Evolutionary conservation across 2,329 filamentous ascomycete species (phyloP).

Genomic region (Epichloe typhina): DNA sequence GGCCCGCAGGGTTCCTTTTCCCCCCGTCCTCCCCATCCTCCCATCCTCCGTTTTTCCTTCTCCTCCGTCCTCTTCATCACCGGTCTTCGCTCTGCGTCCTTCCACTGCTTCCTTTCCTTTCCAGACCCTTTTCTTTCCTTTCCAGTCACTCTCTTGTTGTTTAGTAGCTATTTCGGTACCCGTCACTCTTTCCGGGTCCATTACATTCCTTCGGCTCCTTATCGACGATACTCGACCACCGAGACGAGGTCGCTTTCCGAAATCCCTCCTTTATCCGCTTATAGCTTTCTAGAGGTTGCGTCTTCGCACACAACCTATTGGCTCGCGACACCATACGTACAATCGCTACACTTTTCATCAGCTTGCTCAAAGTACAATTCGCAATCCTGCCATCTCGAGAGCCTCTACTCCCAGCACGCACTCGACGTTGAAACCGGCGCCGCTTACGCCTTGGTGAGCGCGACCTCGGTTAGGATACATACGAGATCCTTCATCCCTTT

Average conservation of each 20-base stretch:
- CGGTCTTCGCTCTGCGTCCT: conserved; percentile 21
- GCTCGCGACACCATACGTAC: neutral
- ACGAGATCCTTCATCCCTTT: no score
- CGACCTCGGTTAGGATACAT: no score
- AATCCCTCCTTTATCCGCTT: conserved; percentile 8
- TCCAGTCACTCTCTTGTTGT: conserved; percentile 38
- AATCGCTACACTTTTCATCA: conserved; percentile 7
- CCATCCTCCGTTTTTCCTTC: conserved; percentile 20
- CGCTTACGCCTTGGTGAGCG: no score
- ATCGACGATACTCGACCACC: conserved; percentile 10
- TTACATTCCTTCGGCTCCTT: conserved; percentile 28
- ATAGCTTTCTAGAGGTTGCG: conserved; percentile 6
- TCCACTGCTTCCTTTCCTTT: conserved; percentile 20
- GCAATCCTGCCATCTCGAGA: neutral
- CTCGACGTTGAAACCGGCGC: neutral
- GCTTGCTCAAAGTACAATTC: neutral
- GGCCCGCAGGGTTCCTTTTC: conserved; percentile 10
- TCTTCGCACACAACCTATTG: conserved; percentile 4
- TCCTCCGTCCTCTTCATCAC: conserved; percentile 20
- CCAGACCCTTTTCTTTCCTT: conserved; percentile 29
- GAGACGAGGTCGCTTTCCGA: conserved; percentile 6
- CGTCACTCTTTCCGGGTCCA: conserved; percentile 40
- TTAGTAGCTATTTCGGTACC: conserved; percentile 26
- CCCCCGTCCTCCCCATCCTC: conserved; percentile 18
- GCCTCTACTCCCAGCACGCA: neutral